Percentiles rank a stretch among this genome's conserved stretches.
Conservation (phyloP, 306 rosid genomes). For the Alnus rubra region DNA sequence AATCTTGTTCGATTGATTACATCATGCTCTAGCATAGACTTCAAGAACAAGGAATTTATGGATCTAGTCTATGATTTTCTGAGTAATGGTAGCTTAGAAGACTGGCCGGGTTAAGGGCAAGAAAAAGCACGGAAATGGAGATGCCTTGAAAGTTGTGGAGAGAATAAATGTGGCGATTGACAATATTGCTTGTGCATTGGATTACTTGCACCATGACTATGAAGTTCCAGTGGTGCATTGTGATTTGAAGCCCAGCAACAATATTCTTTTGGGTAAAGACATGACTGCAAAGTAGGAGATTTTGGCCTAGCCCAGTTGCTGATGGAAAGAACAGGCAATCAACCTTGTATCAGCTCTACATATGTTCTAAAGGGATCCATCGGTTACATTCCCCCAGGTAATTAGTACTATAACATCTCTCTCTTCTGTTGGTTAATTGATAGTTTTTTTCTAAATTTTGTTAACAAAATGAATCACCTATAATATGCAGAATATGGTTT, state of each 20-base stretch:
- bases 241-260: conserved; percentile 80
- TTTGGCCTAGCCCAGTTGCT: conserved; percentile 70
- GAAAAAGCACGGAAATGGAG: conserved; percentile 43
- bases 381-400: too few relatives aligned
- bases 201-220: too few relatives aligned
- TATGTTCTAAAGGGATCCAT: conserved; percentile 62
- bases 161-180: conserved; percentile 64
- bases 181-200: conserved; percentile 57
- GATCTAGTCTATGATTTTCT: conserved; percentile 70
- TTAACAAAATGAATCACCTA: background rate
- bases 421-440: background rate
- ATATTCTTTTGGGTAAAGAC: conserved; percentile 58
- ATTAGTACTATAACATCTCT: conserved; percentile 14
- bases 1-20: conserved; percentile 72
- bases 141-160: conserved; percentile 51
- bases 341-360: conserved; percentile 47
- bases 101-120: conserved; percentile 66
- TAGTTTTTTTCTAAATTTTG: background rate
- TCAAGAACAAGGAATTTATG: conserved; percentile 57
- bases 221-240: conserved; percentile 70
- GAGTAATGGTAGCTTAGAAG: conserved; percentile 67
- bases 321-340: conserved; percentile 36
- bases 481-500: conserved; percentile 65
- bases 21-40: too few relatives aligned
- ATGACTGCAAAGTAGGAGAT: conserved; percentile 75